Base-by-base conservation (phyloP, 2,329 filamentous ascomycete species). In the Trichoderma sp. region DNA sequence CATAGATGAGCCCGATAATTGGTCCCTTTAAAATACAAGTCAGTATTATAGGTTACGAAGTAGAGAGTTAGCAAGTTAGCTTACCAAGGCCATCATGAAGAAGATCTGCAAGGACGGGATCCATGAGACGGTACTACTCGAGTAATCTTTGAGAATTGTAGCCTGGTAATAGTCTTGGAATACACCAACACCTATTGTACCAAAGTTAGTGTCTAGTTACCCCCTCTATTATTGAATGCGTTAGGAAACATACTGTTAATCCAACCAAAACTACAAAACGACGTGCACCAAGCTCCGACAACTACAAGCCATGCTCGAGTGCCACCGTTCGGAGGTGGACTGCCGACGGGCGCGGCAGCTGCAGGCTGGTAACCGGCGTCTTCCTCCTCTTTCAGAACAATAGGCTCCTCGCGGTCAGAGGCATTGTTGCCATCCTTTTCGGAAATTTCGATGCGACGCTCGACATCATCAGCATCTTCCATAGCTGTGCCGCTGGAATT, bases 1-100 rank as follows among this genome's bases (percentile, higher is more conserved):
- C 91, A 74, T 86, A 92, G 0, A 91, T 71, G 36, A 83, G 85
- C 2, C 91, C 91, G n/a, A 90, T 85, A 8, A 92, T 75, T 0
- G 89, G 88, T 0, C 90, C 89, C 73, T 85, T 15, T 12, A 47
- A 34, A 23, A 43, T 6, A 28, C 53, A 57, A 26, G 70, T 72
- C 13, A 75, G 66, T 58, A 47, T 13, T 28, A n/a, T 43, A 43
- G 28, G 39, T 11, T 53, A 32, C 7, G 43, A 7, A 34, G 15
- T 12, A 17, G 3, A 34, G 6, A 3, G 9, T 20, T 20, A 26
- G 43, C 30, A 6, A 53, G 5, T n/a, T 13, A 75, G 70, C 78
- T 74, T 77, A 83, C 82, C 75, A 81, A 78, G 28, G 77, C 81
- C 76, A 87, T 86, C 82, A 91, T 84, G 76, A 88, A 83, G 74